phyloP scores from a whole-genome alignment of 129 eudicot species.

The Flaveria robusta region DNA sequence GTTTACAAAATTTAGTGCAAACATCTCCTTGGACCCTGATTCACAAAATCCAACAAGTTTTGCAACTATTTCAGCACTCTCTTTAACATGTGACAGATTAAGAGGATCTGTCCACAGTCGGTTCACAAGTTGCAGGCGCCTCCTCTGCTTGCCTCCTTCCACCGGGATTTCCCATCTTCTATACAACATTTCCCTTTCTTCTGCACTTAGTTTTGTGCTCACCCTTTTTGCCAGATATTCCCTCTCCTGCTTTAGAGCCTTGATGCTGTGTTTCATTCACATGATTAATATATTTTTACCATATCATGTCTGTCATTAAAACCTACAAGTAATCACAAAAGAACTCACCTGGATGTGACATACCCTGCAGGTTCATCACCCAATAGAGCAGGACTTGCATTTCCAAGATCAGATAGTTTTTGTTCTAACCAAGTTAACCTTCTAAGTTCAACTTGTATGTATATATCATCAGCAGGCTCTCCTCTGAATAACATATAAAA shows the following conservation, averaged over 20 bases:
- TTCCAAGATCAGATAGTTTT: slow-evolving; percentile 84
- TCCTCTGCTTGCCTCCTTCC: slow-evolving; percentile 64
- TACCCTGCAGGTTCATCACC: slow-evolving; percentile 88
- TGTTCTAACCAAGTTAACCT: slow-evolving; percentile 94
- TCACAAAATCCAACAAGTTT: slow-evolving; percentile 94
- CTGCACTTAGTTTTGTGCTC: slow-evolving; percentile 64
- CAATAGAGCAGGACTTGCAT: slow-evolving; percentile 95
- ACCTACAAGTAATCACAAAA: neutral
- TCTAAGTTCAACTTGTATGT: slow-evolving; percentile 87
- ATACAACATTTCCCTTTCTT: slow-evolving; percentile 81
- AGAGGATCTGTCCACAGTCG: slow-evolving; percentile 90
- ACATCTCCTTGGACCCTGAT: slow-evolving; percentile 85
- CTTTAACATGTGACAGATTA: slow-evolving; percentile 71
- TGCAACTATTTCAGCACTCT: slow-evolving; percentile 95
- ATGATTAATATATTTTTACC: neutral
- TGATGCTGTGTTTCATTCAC: slow-evolving; percentile 49
- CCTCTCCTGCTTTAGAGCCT: slow-evolving; percentile 93
- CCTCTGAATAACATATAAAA: slow-evolving; percentile 82
- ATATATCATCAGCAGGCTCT: slow-evolving; percentile 88
- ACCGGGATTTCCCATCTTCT: slow-evolving; percentile 82
- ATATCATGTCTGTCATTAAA: neutral
- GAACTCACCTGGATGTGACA: slow-evolving; percentile 70
- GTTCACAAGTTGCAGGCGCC: slow-evolving; percentile 84
- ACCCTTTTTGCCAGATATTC: slow-evolving; percentile 95
- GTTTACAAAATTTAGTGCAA: slow-evolving; percentile 78